phyloP scores from a whole-genome alignment of 176 grass and related monocot genomes.

The Eleusine indica region DNA sequence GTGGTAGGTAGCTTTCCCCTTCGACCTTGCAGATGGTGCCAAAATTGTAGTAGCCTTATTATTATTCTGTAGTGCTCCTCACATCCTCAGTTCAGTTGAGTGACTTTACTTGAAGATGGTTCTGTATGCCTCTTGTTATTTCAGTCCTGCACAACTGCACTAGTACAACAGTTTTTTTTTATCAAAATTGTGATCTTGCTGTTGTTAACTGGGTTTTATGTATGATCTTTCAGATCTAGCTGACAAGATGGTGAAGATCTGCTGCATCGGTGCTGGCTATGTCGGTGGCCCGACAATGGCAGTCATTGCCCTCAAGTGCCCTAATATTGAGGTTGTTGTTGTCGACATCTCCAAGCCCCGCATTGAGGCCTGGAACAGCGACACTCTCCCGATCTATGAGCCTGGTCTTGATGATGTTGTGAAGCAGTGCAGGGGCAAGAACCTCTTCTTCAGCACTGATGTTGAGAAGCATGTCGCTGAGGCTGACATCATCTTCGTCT shows the following conservation, averaged over 20 bases:
- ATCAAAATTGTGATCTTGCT: constrained; percentile 20
- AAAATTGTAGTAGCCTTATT: neutral
- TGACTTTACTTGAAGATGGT: neutral
- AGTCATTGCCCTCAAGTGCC: constrained; percentile 88
- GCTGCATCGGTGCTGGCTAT: constrained; percentile 93
- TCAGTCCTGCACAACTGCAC: neutral
- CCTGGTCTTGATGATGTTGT: constrained; percentile 84
- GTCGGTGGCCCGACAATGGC: constrained; percentile 94
- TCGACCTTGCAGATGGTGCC: constrained; percentile 9
- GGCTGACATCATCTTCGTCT: constrained; percentile 90
- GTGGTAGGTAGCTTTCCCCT: neutral
- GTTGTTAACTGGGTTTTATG: neutral
- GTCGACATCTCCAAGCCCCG: constrained; percentile 76
- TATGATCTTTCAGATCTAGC: constrained; percentile 23
- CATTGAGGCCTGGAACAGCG: constrained; percentile 94
- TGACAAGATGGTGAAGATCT: constrained; percentile 94
- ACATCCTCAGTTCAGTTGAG: neutral
- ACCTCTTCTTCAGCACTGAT: constrained; percentile 89
- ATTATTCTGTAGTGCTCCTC: neutral
- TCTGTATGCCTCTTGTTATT: neutral
- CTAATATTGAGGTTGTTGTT: constrained; percentile 64
- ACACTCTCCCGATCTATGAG: constrained; percentile 82
- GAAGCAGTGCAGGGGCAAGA: constrained; percentile 76
- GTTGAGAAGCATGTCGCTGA: constrained; percentile 83
- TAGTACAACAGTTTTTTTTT: neutral